Base-by-base conservation (phyloP, 164 flowering plant species). In the Annona cherimola region DNA sequence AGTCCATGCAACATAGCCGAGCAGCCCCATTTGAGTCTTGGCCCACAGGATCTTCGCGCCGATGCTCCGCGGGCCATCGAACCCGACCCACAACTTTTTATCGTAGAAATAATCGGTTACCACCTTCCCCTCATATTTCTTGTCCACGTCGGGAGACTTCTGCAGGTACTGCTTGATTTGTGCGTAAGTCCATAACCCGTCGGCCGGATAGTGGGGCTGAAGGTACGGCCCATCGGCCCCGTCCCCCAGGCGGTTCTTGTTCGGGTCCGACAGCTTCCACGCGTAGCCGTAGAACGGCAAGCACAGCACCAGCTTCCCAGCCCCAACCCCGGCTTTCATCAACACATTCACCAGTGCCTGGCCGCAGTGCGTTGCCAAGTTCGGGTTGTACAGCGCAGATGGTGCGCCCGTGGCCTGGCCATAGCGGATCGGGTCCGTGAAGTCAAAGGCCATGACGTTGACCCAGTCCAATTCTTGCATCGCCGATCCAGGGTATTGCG, bases 371-470 rank as follows among this genome's bases (percentile, higher is more conserved):
- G 18, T 40, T 2, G 9, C 39, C 26, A 20, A 42, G 6, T 5
- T 5, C 8, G 68, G 68, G 5, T 42, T 43, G 26, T 66, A 43
- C 20, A 44, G 42, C 9, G 50, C 68, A 16, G 68, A 46, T 18
- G 55, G 68, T 3, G 68, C 68, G 14, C 68, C 68, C 11, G 68
- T 66, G 14, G 68, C 4, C 50, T 66, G 35, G 0, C 3, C 5
- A 3, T 20, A 43, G 50, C 68, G 43, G 18, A 20, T 43, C 46
- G 68, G 68, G 16, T 9, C 55, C 11, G 76, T 73, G 44, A 76
- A 84, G 69, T 88, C 88, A 45, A 84, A 85, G 0, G 83, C 78
- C 83, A 84, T 83, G 0, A 77, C 71, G 43, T 87, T 84, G 26
- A 84, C 64, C 86, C 85, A 85, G 65, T 87, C 89, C 73, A 87